Evolutionary conservation across 345 rosid species (phyloP).

Genomic region (Tarenaya hassleriana): DNA sequence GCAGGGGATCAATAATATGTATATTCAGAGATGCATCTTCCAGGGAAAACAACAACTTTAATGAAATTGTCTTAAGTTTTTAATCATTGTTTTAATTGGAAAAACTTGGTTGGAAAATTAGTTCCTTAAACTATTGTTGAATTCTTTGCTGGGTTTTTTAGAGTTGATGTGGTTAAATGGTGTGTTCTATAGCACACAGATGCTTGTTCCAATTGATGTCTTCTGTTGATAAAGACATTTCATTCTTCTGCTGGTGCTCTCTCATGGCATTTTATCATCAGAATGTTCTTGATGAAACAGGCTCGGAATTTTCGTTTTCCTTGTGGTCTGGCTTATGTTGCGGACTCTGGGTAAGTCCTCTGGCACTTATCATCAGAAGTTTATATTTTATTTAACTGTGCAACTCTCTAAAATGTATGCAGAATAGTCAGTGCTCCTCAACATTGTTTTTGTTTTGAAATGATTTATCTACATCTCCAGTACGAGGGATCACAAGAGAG

Average conservation of each 20-base stretch:
- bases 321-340: conserved; percentile 84
- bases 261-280: conserved; percentile 18
- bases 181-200: too few species aligned
- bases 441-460: neutral
- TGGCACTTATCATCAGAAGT: conserved; percentile 8
- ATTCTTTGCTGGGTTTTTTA: neutral
- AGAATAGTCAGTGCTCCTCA: neutral
- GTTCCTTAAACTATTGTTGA: too few species aligned
- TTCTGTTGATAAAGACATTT: conserved; percentile 8
- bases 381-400: conserved; percentile 13
- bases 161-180: neutral
- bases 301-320: conserved; percentile 88
- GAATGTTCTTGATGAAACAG: conserved; percentile 39
- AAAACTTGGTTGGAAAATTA: neutral
- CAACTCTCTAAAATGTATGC: neutral
- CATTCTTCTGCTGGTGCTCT: conserved; percentile 4
- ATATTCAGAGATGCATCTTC: conserved; percentile 1
- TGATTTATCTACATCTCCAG: neutral
- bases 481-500: neutral
- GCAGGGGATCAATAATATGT: conserved; percentile 3
- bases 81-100: conserved; percentile 2
- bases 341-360: conserved; percentile 81
- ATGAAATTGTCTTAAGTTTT: conserved; percentile 5
- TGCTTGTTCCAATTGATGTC: neutral
- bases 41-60: conserved; percentile 1